A percentile compares a stretch with the other conserved stretches of the same genome.
Conservation (phyloP, 345 rosid genomes). For the Punica granatum region DNA sequence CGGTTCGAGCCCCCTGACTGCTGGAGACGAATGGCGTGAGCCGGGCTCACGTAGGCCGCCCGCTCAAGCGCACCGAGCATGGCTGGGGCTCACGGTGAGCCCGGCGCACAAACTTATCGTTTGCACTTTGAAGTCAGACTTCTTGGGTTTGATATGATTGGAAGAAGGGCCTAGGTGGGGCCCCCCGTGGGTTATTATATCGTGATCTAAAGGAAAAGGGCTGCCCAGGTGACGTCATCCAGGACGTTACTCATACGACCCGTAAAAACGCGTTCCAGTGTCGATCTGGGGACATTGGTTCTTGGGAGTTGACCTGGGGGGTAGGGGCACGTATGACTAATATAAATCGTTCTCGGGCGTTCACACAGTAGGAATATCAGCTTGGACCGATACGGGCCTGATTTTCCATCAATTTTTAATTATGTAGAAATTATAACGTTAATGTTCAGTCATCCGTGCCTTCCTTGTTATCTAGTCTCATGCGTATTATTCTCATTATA, state of each 20-base stretch:
- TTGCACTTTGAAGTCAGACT: too few species aligned
- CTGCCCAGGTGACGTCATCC: neutral
- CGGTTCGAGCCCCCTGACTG: too few species aligned
- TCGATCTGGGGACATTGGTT: too few species aligned
- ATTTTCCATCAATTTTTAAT: too few species aligned
- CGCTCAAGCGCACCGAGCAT: neutral
- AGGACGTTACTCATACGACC: neutral
- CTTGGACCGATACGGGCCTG: too few species aligned
- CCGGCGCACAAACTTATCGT: too few species aligned
- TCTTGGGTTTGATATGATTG: too few species aligned
- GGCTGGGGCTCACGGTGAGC: neutral
- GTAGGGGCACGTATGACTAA: neutral
- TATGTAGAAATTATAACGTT: too few species aligned
- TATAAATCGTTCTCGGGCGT: neutral
- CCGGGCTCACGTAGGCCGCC: neutral
- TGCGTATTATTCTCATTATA: too few species aligned
- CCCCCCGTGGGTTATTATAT: neutral
- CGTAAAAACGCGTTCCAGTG: neutral
- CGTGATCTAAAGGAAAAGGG: neutral
- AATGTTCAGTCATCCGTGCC: too few species aligned
- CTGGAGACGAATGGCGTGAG: neutral
- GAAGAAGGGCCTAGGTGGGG: neutral
- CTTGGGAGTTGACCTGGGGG: neutral
- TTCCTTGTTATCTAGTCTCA: too few species aligned
- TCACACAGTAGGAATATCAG: neutral